Evolutionary conservation across 352 stramenopile genomes (phyloP).

Genomic region (Phytophthora cajani): DNA sequence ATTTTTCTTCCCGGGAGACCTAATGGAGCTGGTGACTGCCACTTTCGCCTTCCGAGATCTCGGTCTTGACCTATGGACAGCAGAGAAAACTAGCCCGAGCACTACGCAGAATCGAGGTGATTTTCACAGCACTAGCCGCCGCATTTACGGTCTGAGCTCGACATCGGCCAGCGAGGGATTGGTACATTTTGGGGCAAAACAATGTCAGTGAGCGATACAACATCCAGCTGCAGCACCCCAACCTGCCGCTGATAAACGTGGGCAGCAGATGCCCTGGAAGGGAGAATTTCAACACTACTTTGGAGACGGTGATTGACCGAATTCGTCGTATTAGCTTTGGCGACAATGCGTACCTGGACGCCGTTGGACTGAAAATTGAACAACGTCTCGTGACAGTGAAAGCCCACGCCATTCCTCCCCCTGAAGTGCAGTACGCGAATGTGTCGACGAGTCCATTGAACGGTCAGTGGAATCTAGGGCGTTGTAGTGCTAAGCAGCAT

Average conservation of each 20-base stretch:
- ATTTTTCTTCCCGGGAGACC: not conserved
- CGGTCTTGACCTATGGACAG: not conserved
- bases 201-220: not conserved
- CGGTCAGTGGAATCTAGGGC: not conserved
- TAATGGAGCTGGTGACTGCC: not conserved
- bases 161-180: not conserved
- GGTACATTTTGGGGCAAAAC: not conserved
- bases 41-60: not conserved
- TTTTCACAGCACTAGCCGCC: not conserved
- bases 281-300: not conserved
- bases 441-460: not conserved
- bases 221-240: not conserved
- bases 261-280: not conserved
- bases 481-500: not conserved
- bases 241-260: not conserved
- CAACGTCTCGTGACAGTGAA: not conserved
- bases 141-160: not conserved
- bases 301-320: not conserved
- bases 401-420: not conserved
- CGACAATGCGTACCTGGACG: not conserved
- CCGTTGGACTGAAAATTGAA: not conserved
- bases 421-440: not conserved
- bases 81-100: not conserved
- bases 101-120: not conserved
- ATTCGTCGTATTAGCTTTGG: not conserved